Evolutionary conservation across 371 early-diverging fungal genomes (phyloP).

Genomic region (Lichtheimia ramosa): DNA sequence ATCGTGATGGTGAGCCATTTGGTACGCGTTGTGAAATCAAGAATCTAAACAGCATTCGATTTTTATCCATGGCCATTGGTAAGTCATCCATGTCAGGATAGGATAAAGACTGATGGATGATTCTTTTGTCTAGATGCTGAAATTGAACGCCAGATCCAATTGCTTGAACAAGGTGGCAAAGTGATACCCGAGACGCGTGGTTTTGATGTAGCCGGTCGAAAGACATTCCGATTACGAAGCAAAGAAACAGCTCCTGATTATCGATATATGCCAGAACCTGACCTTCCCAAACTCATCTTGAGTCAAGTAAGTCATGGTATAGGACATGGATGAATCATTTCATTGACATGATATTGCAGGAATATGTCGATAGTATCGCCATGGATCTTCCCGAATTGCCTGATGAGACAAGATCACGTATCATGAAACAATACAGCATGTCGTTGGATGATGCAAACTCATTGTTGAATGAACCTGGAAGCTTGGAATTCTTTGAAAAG

Average conservation of each 20-base stretch:
- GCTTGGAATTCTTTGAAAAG: conserved; percentile 74
- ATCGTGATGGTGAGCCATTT: conserved; percentile 46
- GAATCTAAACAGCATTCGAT: conserved; percentile 82
- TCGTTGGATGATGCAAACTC: conserved; percentile 57
- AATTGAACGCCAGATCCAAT: conserved; percentile 68
- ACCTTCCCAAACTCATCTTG: conserved; percentile 69
- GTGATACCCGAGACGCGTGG: conserved; percentile 80
- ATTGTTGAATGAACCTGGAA: conserved; percentile 73
- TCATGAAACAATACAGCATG: conserved; percentile 64
- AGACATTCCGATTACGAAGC: conserved; percentile 69
- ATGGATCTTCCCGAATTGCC: conserved; percentile 71
- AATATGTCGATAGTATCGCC: conserved; percentile 48
- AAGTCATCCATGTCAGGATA: too few species aligned
- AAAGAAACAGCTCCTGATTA: conserved; percentile 90
- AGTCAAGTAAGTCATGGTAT: conserved; percentile 25
- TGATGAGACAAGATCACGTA: conserved; percentile 60
- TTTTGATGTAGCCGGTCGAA: conserved; percentile 62
- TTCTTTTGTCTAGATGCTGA: conserved; percentile 64
- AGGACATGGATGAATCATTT: neutral
- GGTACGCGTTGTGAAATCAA: conserved; percentile 87
- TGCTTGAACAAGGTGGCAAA: conserved; percentile 51
- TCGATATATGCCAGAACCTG: conserved; percentile 92
- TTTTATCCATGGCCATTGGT: conserved; percentile 74
- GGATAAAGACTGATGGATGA: neutral
- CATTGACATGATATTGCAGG: conserved; percentile 16